Base-by-base conservation (phyloP, 2,329 filamentous ascomycete species). In the Phaeosphaeriaceae sp. region DNA sequence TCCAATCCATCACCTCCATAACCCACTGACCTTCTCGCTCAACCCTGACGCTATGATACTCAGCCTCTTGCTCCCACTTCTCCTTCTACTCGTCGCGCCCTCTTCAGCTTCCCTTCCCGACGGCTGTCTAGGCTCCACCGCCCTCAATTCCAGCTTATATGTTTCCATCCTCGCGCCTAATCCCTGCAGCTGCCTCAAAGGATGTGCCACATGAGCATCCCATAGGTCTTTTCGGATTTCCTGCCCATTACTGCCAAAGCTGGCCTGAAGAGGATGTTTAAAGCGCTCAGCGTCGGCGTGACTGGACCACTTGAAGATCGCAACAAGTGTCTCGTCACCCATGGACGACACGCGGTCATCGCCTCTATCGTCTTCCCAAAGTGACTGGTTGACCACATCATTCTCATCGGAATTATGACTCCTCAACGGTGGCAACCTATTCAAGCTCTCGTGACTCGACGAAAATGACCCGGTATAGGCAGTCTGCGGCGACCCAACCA, bases 271-370 rank as follows among this genome's bases (percentile, higher is more conserved):
- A 7, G 67, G 68, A 50, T 73, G 64, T 53, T 72, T 72, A 63
- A 74, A 75, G 13, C 71, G 59, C 7, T 71, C 71, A 9, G 62
- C 72, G 49, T 65, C 64, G n/a, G 50, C 61, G 43, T 63, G 68
- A 49, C 60, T 68, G 17, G 55, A 64, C 72, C 72, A 75, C 49
- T 71, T 67, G 60, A 75, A 74, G 1, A 74, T 61, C 68, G 71
- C 73, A 50, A 75, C 53, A 17, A 75, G 61, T 10, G 67, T 68
- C 57, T 74, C 71, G 13, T 70, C 67, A 11, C 68, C 64, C 32
- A 23, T 23, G 24, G 19, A 24, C 24, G 28, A 48, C n/a, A 48
- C 17, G 17, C 13, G 35, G 21, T 56, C 52, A 0, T 59, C 57
- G 22, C 59, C 52, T 3, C 54, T 23, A 1, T 60, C 63, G 13